A percentile compares a stretch with the other conserved stretches of the same genome.
These are phyloP conservation scores for Stylosanthes scabra DNA, from an alignment of 331 rosid species.

Conservation along the genomic window DNA sequence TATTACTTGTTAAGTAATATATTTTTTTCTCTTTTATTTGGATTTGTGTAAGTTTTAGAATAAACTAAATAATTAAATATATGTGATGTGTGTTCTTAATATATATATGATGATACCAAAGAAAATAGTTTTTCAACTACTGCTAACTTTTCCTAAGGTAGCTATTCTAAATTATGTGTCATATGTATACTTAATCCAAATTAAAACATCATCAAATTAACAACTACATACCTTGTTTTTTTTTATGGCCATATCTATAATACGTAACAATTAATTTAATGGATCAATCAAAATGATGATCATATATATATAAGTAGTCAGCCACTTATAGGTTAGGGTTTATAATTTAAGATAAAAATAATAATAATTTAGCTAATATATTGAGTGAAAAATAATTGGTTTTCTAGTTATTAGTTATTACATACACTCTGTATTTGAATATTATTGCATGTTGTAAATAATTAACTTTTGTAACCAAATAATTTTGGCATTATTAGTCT, in stretches of 20 bases:
- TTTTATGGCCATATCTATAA: too few relatives aligned
- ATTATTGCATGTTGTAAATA: too few relatives aligned
- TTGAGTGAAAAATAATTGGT: too few relatives aligned
- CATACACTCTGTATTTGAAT: too few relatives aligned
- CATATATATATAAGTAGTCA: not conserved
- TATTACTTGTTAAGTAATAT: too few relatives aligned
- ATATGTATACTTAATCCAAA: not conserved
- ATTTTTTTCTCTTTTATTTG: too few relatives aligned
- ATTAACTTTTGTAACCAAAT: not conserved
- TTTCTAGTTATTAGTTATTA: too few relatives aligned
- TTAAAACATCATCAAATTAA: not conserved
- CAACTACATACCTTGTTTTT: not conserved
- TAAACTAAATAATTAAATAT: not conserved
- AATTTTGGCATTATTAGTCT: conserved; percentile 4
- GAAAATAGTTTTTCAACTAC: not conserved
- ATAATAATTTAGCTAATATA: too few relatives aligned
- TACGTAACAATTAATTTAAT: not conserved
- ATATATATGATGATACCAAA: not conserved
- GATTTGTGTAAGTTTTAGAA: not conserved
- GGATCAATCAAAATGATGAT: not conserved
- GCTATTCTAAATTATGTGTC: not conserved
- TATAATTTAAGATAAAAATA: too few relatives aligned
- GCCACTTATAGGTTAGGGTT: not conserved
- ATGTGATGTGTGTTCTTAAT: not conserved
- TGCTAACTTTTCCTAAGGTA: not conserved